phyloP scores from a whole-genome alignment of 208 protist genomes.

The Strigomonas culicis region DNA sequence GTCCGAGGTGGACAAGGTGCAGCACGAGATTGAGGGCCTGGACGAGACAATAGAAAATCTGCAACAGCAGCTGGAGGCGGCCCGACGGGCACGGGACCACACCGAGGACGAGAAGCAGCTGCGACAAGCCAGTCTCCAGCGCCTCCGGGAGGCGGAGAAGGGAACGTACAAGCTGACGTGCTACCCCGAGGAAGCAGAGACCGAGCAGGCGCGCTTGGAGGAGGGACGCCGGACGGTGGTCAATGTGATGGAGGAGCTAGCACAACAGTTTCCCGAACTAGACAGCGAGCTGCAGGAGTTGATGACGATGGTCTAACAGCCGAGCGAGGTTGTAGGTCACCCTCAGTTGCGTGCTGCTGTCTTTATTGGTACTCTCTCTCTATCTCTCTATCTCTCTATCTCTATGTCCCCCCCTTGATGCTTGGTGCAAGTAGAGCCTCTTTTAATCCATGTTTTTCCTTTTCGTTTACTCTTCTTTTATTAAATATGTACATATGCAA shows the following conservation, averaged over 20 bases:
- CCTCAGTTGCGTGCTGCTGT: not conserved
- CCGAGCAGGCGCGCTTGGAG: constrained; percentile 50
- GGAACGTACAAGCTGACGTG: constrained; percentile 77
- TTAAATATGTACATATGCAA: constrained; percentile 1
- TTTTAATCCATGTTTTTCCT: not conserved
- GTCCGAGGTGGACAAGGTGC: constrained; percentile 63
- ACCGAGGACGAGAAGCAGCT: constrained; percentile 75
- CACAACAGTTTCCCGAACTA: constrained; percentile 68
- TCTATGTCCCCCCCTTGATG: not conserved
- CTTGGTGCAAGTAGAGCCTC: not conserved
- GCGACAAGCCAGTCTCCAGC: constrained; percentile 79
- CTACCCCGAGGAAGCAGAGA: constrained; percentile 53
- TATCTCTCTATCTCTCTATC: not conserved
- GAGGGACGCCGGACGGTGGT: constrained; percentile 54
- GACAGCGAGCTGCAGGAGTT: constrained; percentile 58
- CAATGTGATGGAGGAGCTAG: constrained; percentile 70
- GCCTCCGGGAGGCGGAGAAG: constrained; percentile 78
- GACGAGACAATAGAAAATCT: constrained; percentile 73
- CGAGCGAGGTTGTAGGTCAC: not conserved
- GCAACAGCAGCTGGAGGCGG: constrained; percentile 45
- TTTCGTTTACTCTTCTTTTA: not conserved
- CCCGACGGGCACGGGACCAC: constrained; percentile 58
- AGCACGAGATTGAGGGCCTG: constrained; percentile 62
- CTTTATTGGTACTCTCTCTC: not conserved
- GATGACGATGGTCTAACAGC: constrained; percentile 38